A percentile compares a stretch with the other conserved stretches of the same genome.
These are phyloP conservation scores for Pleurotus sapidus DNA, from an alignment of 768 basidiomycete species.

Conservation along the genomic window DNA sequence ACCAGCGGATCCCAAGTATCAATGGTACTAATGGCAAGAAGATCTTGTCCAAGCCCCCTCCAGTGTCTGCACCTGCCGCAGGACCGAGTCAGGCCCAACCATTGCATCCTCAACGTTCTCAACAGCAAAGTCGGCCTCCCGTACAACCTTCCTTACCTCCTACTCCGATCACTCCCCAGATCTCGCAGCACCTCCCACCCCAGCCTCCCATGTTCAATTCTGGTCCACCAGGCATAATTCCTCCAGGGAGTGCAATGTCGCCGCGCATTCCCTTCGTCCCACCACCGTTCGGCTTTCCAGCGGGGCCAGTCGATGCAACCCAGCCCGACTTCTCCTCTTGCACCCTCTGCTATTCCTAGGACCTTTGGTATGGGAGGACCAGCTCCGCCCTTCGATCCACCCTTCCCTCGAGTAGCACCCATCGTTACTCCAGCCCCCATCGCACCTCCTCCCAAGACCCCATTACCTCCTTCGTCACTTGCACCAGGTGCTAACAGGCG, in stretches of 20 bases:
- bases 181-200: slow-evolving; percentile 40
- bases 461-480: slow-evolving; percentile 27
- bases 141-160: slow-evolving; percentile 39
- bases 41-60: slow-evolving; percentile 48
- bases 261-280: slow-evolving; percentile 54
- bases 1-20: slow-evolving; percentile 43
- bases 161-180: slow-evolving; percentile 48
- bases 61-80: slow-evolving; percentile 22
- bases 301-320: slow-evolving; percentile 17
- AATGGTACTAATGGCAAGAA: slow-evolving; percentile 57
- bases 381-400: slow-evolving; percentile 50
- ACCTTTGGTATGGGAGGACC: slow-evolving; percentile 39
- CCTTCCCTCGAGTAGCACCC: slow-evolving; percentile 40
- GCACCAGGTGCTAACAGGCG: slow-evolving; percentile 19
- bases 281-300: slow-evolving; percentile 51
- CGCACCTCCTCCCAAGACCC: slow-evolving; percentile 49
- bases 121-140: slow-evolving; percentile 14
- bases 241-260: slow-evolving; percentile 45
- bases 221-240: slow-evolving; percentile 35
- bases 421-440: slow-evolving; percentile 46
- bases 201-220: slow-evolving; percentile 49
- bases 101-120: slow-evolving; percentile 21
- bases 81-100: slow-evolving; percentile 33
- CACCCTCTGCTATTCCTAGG: slow-evolving; percentile 53
- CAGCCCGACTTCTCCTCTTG: slow-evolving; percentile 42